Evolutionary conservation across 257 asterid species (phyloP), one percentile per base, ranked within the genome.

Genomic region (Forsythia suspensa): DNA sequence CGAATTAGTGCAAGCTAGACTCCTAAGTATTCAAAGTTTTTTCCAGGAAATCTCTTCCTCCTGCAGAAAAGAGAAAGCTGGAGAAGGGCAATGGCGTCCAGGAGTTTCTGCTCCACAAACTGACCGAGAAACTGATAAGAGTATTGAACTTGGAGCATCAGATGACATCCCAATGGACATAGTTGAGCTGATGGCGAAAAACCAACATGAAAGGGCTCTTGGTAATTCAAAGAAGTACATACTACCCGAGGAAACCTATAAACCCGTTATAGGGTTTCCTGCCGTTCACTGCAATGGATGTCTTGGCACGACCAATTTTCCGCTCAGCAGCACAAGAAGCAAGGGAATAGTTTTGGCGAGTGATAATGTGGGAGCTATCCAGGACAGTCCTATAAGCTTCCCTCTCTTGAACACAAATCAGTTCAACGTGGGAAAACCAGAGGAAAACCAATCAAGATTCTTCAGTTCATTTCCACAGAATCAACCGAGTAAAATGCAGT

Each of bases 161-260:
- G 95, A 94, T 80, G 96, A 92, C 43, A 87, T 91, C 40, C 96
- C 97, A 0, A 93, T 92, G 97, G 99, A 91, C 48, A 89, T 95
- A 65, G 98, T 91, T 13, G 97, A 92, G 71, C 82, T 91, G 4
- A 79, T 93, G 88, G 98, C 97, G 41, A 81, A 75, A 85, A 86
- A 89, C 44, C 94, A 88, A 77, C 90, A 78, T 8, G 98, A 95
- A 79, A 80, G 92, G 78, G 87, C 85, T 36, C 87, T 85, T 69
- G 91, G 81, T 46, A 82, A 80, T 70, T 79, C 83, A 18, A 86
- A 84, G 70, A 69, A 66, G 40, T 79, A 73, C 67, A 38, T 73
- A 39, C 73, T 44, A 42, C 71, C 81, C 52, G 81, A 70, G 40
- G 83, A 81, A 63, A 78, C 80, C 40, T 61, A 75, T 52, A 78